Evolutionary conservation across 495 filamentous ascomycete species (phyloP).

Genomic region (Elasticomyces elasticus): DNA sequence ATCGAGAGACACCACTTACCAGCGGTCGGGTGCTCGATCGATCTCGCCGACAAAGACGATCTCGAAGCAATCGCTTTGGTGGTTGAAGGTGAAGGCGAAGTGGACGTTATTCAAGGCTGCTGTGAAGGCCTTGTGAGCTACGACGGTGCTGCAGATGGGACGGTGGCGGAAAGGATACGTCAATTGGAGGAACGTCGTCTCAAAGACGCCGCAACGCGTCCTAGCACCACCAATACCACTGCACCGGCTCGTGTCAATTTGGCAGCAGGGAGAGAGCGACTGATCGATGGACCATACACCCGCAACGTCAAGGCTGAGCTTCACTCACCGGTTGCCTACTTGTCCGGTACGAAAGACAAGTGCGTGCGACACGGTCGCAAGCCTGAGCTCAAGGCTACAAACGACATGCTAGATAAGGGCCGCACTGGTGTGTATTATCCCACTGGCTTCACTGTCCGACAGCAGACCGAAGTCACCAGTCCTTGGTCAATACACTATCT

Average conservation of each 20-base stretch:
- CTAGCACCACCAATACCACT: too few species aligned
- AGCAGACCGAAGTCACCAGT: slow-evolving; percentile 18
- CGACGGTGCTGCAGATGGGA: slow-evolving; percentile 2
- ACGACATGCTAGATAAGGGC: slow-evolving; percentile 2
- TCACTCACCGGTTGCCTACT: not conserved
- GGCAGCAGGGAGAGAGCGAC: too few species aligned
- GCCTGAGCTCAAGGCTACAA: not conserved
- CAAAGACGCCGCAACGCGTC: not conserved
- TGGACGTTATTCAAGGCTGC: not conserved
- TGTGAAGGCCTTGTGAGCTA: not conserved
- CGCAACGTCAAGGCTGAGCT: not conserved
- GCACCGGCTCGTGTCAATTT: too few species aligned
- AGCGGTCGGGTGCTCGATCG: too few species aligned
- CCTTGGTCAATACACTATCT: slow-evolving; percentile 4
- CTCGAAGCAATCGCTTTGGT: too few species aligned
- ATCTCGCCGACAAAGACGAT: too few species aligned
- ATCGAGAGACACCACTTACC: too few species aligned
- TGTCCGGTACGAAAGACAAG: slow-evolving; percentile 8
- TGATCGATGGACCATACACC: too few species aligned
- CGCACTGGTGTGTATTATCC: slow-evolving; percentile 15
- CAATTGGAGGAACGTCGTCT: slow-evolving; percentile 11
- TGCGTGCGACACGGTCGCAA: slow-evolving; percentile 17
- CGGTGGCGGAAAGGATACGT: slow-evolving; percentile 5
- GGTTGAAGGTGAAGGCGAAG: not conserved
- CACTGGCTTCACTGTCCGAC: slow-evolving; percentile 7